A percentile compares a stretch with the other conserved stretches of the same genome.
phyloP scores from a whole-genome alignment of 1,284 basidiomycete species.

The Cryptococcus sp. region DNA sequence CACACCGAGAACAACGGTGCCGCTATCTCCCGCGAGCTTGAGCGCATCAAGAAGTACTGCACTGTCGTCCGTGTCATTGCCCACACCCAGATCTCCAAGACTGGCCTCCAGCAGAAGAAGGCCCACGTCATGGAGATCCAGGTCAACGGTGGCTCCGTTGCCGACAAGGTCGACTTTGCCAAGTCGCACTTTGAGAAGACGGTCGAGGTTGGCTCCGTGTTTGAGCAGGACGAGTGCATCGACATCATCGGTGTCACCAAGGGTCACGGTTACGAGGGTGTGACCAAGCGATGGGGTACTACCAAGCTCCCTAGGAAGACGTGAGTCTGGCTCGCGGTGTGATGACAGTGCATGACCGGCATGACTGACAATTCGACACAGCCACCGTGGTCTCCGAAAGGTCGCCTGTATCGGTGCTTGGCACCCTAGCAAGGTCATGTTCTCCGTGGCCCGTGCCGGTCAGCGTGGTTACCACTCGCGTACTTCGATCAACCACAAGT shows the following conservation, averaged over 20 bases:
- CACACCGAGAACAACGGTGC: constrained; percentile 93
- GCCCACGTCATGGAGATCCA: constrained; percentile 99
- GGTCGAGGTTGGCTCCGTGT: constrained; percentile 77
- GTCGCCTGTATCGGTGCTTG: constrained; percentile 92
- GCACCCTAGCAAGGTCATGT: constrained; percentile 70
- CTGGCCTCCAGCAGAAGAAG: constrained; percentile 98
- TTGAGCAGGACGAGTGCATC: constrained; percentile 95
- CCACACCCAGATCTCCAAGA: constrained; percentile 98
- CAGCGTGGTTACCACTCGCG: constrained; percentile 99
- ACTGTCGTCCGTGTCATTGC: constrained; percentile 99
- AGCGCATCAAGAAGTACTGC: constrained; percentile 99
- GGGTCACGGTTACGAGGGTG: constrained; percentile 99
- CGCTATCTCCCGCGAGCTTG: constrained; percentile 90
- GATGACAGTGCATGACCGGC: constrained; percentile 71
- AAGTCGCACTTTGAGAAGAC: constrained; percentile 97
- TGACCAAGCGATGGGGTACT: constrained; percentile 98
- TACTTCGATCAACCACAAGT: constrained; percentile 95
- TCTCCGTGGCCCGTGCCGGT: constrained; percentile 99
- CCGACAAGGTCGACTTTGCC: constrained; percentile 98
- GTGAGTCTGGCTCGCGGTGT: constrained; percentile 62
- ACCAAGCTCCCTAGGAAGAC: constrained; percentile 51
- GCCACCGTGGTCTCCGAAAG: constrained; percentile 97
- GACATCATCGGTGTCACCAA: constrained; percentile 98
- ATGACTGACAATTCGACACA: background rate
- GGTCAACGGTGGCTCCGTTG: constrained; percentile 94